Evolutionary conservation across 805 yeast species (phyloP).

Genomic region (Wickerhamiella parazyma): DNA sequence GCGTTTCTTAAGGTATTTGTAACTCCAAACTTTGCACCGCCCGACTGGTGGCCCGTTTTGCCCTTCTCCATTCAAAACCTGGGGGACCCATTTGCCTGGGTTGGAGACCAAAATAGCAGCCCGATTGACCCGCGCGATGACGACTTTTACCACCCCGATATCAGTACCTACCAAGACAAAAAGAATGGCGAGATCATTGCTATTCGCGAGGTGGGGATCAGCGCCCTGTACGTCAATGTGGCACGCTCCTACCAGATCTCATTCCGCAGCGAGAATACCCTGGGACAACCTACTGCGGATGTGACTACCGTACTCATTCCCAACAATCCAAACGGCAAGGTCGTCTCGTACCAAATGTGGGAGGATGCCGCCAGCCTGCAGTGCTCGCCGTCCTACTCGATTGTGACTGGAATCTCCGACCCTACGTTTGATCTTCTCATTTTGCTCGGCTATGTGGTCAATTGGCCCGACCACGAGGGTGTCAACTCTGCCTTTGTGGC

Average conservation of each 20-base stretch:
- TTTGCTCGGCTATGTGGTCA: slow-evolving; percentile 15
- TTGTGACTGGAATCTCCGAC: slow-evolving; percentile 10
- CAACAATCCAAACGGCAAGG: neutral
- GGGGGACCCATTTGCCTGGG: slow-evolving; percentile 9
- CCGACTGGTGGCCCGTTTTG: slow-evolving; percentile 3
- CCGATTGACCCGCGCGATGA: slow-evolving; percentile 12
- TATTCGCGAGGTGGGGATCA: slow-evolving; percentile 10
- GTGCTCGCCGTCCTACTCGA: slow-evolving; percentile 19
- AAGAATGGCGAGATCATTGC: slow-evolving; percentile 12
- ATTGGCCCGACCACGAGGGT: slow-evolving; percentile 20
- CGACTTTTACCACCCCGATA: slow-evolving; percentile 10
- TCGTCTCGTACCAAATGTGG: slow-evolving; percentile 17
- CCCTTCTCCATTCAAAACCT: slow-evolving; percentile 1
- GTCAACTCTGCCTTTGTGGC: slow-evolving; percentile 15
- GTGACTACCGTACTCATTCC: slow-evolving; percentile 15
- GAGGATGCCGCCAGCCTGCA: slow-evolving; percentile 17
- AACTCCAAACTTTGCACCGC: slow-evolving; percentile 7
- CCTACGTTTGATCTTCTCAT: slow-evolving; percentile 14
- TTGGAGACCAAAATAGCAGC: neutral
- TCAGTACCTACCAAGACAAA: neutral
- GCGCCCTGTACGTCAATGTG: slow-evolving; percentile 6
- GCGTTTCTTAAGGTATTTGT: slow-evolving; percentile 23
- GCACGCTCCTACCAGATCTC: slow-evolving; percentile 12
- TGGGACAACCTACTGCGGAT: slow-evolving; percentile 10
- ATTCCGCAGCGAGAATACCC: slow-evolving; percentile 11